These are phyloP conservation scores for Bimuria novae-zelandiae DNA, from an alignment of 2,329 filamentous ascomycete species.

Conservation along the genomic window DNA sequence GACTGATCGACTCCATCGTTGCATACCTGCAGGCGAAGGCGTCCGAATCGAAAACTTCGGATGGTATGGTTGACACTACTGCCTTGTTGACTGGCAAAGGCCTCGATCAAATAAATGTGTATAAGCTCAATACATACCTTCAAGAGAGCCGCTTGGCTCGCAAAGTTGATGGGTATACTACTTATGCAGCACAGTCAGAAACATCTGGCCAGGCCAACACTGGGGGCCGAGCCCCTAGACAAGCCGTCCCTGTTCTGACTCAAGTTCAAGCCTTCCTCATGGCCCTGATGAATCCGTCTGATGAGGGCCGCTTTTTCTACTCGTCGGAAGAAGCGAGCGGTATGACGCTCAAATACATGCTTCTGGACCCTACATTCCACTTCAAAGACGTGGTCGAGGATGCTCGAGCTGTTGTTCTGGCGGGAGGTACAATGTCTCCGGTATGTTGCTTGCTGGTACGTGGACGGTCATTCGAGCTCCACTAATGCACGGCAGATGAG, in stretches of 20 bases:
- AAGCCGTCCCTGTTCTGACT: conserved; percentile 60
- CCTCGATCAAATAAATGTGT: conserved; percentile 93
- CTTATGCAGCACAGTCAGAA: conserved; percentile 61
- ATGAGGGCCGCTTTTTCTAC: conserved; percentile 66
- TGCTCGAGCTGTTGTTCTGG: conserved; percentile 84
- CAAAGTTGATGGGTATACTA: conserved; percentile 89
- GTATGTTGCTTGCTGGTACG: conserved; percentile 44
- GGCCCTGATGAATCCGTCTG: conserved; percentile 82
- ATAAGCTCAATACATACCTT: conserved; percentile 84
- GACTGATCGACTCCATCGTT: conserved; percentile 78
- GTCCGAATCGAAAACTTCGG: conserved; percentile 48
- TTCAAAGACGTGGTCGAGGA: conserved; percentile 86
- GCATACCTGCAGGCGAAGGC: conserved; percentile 66
- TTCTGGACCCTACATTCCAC: conserved; percentile 88
- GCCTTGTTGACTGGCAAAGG: conserved; percentile 80
- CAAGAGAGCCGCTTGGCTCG: conserved; percentile 90
- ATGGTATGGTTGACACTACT: conserved; percentile 72
- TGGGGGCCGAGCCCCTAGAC: conserved; percentile 22
- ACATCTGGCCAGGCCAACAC: conserved; percentile 13
- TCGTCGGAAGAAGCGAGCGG: conserved; percentile 54
- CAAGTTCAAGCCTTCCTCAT: conserved; percentile 73
- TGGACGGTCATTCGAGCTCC: not conserved
- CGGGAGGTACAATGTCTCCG: conserved; percentile 96
- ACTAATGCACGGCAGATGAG: conserved; percentile 61
- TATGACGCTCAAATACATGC: conserved; percentile 76